Evolutionary conservation across 768 basidiomycete species (phyloP).

Genomic region (Lyophyllum decastes): DNA sequence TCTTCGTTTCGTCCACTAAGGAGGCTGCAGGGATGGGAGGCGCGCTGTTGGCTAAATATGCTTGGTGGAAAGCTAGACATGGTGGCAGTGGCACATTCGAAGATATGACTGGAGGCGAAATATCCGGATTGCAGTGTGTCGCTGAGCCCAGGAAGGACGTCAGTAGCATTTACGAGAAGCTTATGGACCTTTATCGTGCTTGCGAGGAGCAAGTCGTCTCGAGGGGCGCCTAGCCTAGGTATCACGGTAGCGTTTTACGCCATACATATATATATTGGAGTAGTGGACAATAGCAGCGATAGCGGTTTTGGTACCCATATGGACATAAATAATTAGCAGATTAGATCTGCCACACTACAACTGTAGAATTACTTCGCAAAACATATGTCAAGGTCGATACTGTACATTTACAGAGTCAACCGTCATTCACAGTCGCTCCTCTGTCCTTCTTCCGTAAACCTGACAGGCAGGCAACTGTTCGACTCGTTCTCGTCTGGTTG

Average conservation of each 20-base stretch:
- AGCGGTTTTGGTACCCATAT: background rate
- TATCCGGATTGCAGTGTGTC: constrained; percentile 58
- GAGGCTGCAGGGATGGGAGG: constrained; percentile 77
- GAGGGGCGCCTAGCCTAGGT: constrained; percentile 2
- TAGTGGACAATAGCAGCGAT: too few species aligned
- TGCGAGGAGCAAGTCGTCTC: constrained; percentile 57
- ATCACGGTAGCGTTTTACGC: background rate
- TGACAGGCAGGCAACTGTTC: background rate
- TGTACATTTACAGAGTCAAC: constrained; percentile 4
- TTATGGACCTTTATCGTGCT: constrained; percentile 52
- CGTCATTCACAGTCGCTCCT: background rate
- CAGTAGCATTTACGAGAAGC: constrained; percentile 49
- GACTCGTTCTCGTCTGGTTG: background rate
- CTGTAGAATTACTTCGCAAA: background rate
- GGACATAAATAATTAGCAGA: background rate
- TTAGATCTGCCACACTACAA: background rate
- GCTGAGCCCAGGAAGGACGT: constrained; percentile 54
- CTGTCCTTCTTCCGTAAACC: background rate
- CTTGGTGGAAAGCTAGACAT: constrained; percentile 60
- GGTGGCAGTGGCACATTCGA: constrained; percentile 55
- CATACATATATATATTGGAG: background rate
- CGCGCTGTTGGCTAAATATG: constrained; percentile 68
- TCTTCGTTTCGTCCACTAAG: constrained; percentile 66
- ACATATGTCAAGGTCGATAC: constrained; percentile 12
- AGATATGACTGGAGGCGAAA: constrained; percentile 57